A percentile compares a stretch with the other conserved stretches of the same genome.
These are phyloP conservation scores for Nidularia pulvinata DNA, from an alignment of 768 basidiomycete species.

Conservation along the genomic window DNA sequence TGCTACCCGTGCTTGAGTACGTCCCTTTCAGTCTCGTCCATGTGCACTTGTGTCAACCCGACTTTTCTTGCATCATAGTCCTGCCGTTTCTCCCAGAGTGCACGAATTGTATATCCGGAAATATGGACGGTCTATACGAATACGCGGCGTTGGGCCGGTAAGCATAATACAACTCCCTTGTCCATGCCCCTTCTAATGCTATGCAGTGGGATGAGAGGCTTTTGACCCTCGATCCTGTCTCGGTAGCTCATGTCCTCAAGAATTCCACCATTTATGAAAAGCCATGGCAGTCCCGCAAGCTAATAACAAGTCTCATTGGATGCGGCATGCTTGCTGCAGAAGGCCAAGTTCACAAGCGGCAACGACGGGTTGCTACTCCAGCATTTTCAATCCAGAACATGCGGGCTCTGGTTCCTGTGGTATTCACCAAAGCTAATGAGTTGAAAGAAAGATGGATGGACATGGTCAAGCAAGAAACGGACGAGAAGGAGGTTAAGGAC, in stretches of 20 bases:
- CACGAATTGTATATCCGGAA: constrained; percentile 53
- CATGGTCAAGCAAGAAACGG: constrained; percentile 29
- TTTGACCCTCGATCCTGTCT: constrained; percentile 77
- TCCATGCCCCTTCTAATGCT: background rate
- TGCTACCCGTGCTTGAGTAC: constrained; percentile 59
- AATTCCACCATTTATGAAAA: constrained; percentile 79
- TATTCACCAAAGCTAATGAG: constrained; percentile 66
- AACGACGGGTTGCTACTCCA: constrained; percentile 74
- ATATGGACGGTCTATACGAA: constrained; percentile 71
- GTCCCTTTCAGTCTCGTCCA: constrained; percentile 11
- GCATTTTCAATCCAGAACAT: constrained; percentile 83
- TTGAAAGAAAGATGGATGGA: constrained; percentile 61
- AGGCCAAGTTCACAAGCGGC: constrained; percentile 76
- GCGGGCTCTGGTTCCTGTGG: constrained; percentile 68
- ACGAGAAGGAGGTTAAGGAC: constrained; percentile 20
- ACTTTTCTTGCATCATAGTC: constrained; percentile 30
- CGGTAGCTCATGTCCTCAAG: constrained; percentile 73
- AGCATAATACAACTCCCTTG: constrained; percentile 21
- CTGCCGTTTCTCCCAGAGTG: constrained; percentile 46
- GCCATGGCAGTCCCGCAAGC: constrained; percentile 74
- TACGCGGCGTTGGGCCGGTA: constrained; percentile 70
- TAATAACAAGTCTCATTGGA: constrained; percentile 80
- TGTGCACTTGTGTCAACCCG: background rate
- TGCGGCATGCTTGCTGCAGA: constrained; percentile 83
- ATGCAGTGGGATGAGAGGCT: constrained; percentile 77